Percentiles rank a stretch among this genome's conserved stretches.
Evolutionary conservation across 345 rosid genomes (phyloP).

Genomic region (Ceriops zippeliana): DNA sequence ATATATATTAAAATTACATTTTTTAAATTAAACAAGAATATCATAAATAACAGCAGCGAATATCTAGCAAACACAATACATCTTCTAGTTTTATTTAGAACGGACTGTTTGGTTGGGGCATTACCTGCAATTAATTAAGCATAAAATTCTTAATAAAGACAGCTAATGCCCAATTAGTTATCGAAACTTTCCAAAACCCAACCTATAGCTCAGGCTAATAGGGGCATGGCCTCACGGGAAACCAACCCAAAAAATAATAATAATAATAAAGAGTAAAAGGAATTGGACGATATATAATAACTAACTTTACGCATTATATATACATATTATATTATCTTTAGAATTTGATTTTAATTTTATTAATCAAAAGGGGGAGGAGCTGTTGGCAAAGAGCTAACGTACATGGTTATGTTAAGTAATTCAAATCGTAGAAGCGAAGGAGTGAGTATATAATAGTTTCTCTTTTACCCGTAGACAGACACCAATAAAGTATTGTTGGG

Average conservation of each 20-base stretch:
- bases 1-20: too few species aligned
- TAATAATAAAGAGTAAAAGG: not conserved
- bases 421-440: too few species aligned
- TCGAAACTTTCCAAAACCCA: not conserved
- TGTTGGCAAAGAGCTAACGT: too few species aligned
- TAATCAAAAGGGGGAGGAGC: too few species aligned
- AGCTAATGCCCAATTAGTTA: not conserved
- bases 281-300: not conserved
- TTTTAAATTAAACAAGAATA: too few species aligned
- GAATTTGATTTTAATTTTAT: too few species aligned
- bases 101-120: not conserved
- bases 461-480: too few species aligned
- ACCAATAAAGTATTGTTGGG: not conserved
- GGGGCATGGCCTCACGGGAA: conserved; percentile 9
- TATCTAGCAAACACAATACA: not conserved
- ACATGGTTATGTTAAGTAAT: too few species aligned
- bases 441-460: too few species aligned
- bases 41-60: too few species aligned
- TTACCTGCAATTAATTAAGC: conserved; percentile 5
- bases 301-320: not conserved
- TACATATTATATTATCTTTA: too few species aligned
- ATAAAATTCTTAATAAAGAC: not conserved
- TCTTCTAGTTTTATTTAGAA: not conserved
- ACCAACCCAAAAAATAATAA: not conserved
- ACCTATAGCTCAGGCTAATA: not conserved